Base-by-base conservation (phyloP, 2,329 filamentous ascomycete genomes). In the Leptographium lundbergii region DNA sequence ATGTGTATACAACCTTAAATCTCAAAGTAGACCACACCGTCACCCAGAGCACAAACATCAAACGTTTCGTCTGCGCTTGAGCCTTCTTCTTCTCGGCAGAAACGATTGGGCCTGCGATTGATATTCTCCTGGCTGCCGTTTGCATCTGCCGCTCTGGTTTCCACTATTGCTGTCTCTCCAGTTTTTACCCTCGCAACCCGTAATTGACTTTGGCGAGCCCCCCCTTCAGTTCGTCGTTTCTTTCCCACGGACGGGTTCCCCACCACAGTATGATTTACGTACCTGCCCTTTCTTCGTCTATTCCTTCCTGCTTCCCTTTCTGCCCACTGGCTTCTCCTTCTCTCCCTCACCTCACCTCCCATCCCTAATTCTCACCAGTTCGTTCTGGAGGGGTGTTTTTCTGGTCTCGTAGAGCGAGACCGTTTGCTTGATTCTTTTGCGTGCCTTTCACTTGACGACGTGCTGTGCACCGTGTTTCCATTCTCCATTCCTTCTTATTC, bases 21-120 rank as follows among this genome's bases (percentile, higher is more conserved):
- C 34, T 13, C 34, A 29, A 5, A 29, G 27, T 39, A 4, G 4
- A 13, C 36, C 36, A 17, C 11, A 13, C 39, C 39, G 14, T 14
- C 53, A 10, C 59, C 59, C 52, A 59, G 14, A 57, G 36, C 42
- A 54, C 48, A 48, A 45, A 57, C 61, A 56, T 57, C 57, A 59
- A 57, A 59, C 57, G 61, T 61, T 61, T 63, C 57, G 52, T 22
- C 48, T 25, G 39, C 29, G 52, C 57, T 55, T 51, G 42, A 39
- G 52, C 42, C 47, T 48, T 42, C 42, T 27, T 24, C n/a, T 17
- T 42, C 45, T 22, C 27, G 22, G 47, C 19, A 34, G 17, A 19
- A 27, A 19, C 50, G 32, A n/a, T 34, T 54, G 22, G 24, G 9
- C 52, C n/a, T 47, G 22, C 36, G 47, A 4, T 13, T 27, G 13